A percentile compares a stretch with the other conserved stretches of the same genome.
Evolutionary conservation across 1,139 yeast species (phyloP).

Genomic region (Martiniozyma asiatica): DNA sequence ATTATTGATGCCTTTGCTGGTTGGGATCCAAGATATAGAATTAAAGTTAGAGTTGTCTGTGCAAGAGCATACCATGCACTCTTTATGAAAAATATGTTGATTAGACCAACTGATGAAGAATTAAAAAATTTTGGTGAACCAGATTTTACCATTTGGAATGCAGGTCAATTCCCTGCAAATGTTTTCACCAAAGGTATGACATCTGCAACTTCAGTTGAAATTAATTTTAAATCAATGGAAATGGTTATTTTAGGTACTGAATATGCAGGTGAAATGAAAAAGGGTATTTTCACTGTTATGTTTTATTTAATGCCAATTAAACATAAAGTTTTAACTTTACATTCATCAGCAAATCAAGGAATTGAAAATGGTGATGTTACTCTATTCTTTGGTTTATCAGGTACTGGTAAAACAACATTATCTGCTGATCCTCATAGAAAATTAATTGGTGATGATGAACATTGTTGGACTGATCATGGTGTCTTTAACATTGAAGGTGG

Average conservation of each 20-base stretch:
- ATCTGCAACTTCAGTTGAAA: constrained; percentile 88
- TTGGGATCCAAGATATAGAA: constrained; percentile 97
- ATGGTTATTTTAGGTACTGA: constrained; percentile 98
- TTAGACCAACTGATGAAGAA: constrained; percentile 88
- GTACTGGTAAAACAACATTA: constrained; percentile 96
- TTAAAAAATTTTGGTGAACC: constrained; percentile 89
- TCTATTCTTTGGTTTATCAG: constrained; percentile 90
- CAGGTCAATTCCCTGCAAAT: constrained; percentile 98
- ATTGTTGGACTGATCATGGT: constrained; percentile 98
- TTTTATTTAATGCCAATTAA: constrained; percentile 96
- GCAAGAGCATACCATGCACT: constrained; percentile 98
- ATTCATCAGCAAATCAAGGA: constrained; percentile 94
- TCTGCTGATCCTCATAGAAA: constrained; percentile 93
- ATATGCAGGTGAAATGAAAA: constrained; percentile 99
- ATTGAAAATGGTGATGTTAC: constrained; percentile 60
- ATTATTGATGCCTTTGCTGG: constrained; percentile 97
- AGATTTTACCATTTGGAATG: constrained; percentile 96
- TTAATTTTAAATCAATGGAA: constrained; percentile 95
- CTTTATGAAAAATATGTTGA: constrained; percentile 97
- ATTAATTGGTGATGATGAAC: constrained; percentile 97
- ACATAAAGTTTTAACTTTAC: constrained; percentile 84
- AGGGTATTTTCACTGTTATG: constrained; percentile 98
- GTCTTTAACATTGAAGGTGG: constrained; percentile 99
- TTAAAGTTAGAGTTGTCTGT: constrained; percentile 92
- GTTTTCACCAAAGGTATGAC: constrained; percentile 97